Conservation (phyloP, 352 stramenopile species). For the Phytophthora hybrid region DNA sequence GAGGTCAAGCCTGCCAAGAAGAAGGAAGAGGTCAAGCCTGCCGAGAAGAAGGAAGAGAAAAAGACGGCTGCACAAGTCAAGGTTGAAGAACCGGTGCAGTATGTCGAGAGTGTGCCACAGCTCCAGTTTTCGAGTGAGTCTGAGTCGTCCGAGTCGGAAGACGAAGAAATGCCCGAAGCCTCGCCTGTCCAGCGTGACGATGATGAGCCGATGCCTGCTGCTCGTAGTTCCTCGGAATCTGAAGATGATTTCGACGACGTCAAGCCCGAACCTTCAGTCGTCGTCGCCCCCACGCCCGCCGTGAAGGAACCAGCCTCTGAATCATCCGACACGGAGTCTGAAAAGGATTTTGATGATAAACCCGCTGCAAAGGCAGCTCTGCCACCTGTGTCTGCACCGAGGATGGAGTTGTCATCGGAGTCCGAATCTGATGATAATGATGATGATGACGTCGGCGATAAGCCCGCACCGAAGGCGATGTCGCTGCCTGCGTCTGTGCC, state of each 20-base stretch:
- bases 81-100: conserved; percentile 25
- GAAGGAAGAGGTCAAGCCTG: too few species aligned
- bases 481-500: conserved; percentile 6
- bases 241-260: conserved; percentile 46
- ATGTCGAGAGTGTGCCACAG: conserved; percentile 69
- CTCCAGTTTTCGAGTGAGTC: conserved; percentile 63
- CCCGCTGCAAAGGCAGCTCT: not conserved
- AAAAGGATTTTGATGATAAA: conserved; percentile 25
- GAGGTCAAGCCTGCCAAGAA: too few species aligned
- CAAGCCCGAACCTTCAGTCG: conserved; percentile 17
- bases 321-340: conserved; percentile 13
- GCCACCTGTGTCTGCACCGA: too few species aligned
- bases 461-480: conserved; percentile 3
- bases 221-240: conserved; percentile 17
- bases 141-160: conserved; percentile 41
- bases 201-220: conserved; percentile 23
- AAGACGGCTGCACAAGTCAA: conserved; percentile 32
- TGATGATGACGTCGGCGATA: conserved; percentile 15
- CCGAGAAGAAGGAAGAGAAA: too few species aligned
- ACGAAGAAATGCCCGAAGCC: conserved; percentile 34
- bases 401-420: not conserved
- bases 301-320: conserved; percentile 7
- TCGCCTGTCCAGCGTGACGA: conserved; percentile 10
- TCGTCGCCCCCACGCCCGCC: not conserved
- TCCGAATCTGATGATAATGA: conserved; percentile 27